phyloP scores from a whole-genome alignment of 2,329 filamentous ascomycete genomes.

The Monosporascus sp. region DNA sequence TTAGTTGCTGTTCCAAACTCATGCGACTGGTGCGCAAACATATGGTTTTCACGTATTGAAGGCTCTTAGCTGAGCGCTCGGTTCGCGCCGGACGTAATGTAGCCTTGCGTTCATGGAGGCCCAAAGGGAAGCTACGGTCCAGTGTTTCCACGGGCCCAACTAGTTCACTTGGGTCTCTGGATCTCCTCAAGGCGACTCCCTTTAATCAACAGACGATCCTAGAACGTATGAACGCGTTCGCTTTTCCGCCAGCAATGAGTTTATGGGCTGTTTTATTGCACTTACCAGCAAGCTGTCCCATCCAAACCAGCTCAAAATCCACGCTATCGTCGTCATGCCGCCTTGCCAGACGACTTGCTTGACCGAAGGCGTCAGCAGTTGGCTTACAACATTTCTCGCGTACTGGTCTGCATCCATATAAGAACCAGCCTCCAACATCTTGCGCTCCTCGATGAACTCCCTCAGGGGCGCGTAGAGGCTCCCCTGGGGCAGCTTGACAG shows the following conservation, averaged over 20 bases:
- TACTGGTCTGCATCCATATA: slow-evolving; percentile 13
- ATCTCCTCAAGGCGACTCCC: slow-evolving; percentile 4
- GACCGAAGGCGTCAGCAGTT: slow-evolving; percentile 11
- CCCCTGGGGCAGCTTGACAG: slow-evolving; percentile 11
- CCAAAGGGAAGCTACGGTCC: too few species aligned
- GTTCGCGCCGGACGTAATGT: too few species aligned
- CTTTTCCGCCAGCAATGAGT: too few species aligned
- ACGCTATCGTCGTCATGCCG: slow-evolving; percentile 12
- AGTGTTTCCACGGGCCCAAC: too few species aligned
- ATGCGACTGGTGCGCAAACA: too few species aligned
- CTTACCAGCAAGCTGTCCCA: slow-evolving; percentile 22
- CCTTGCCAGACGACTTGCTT: slow-evolving; percentile 20
- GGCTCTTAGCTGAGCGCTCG: too few species aligned
- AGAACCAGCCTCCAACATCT: slow-evolving; percentile 10
- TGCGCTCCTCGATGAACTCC: slow-evolving; percentile 14
- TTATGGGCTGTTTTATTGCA: background rate
- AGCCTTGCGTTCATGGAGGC: too few species aligned
- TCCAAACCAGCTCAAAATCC: slow-evolving; percentile 21
- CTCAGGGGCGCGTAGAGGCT: slow-evolving; percentile 17
- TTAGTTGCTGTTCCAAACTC: too few species aligned
- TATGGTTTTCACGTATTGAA: too few species aligned
- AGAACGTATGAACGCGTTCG: background rate
- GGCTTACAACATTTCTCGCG: slow-evolving; percentile 15
- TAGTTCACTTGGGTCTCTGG: background rate
- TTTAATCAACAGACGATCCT: slow-evolving; percentile 3